Evolutionary conservation across 208 protist genomes (phyloP).

Genomic region (Crithidia mellificae): DNA sequence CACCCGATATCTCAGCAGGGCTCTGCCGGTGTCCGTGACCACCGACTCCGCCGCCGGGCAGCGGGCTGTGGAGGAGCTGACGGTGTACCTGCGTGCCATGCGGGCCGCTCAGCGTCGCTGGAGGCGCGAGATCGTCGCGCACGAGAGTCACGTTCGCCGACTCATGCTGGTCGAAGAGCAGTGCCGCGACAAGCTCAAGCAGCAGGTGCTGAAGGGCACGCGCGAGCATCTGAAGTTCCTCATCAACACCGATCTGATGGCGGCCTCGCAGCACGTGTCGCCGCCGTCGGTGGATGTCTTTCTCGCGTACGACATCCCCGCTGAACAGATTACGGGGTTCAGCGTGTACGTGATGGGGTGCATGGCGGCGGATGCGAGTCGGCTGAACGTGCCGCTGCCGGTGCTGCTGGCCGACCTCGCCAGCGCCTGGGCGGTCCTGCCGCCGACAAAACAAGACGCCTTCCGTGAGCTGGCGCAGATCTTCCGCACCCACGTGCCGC

Average conservation of each 20-base stretch:
- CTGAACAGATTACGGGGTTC: slow-evolving; percentile 60
- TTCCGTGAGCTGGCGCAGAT: slow-evolving; percentile 53
- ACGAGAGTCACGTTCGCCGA: slow-evolving; percentile 70
- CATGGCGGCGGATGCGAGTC: slow-evolving; percentile 50
- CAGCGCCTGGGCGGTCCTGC: slow-evolving; percentile 67
- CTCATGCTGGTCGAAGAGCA: slow-evolving; percentile 83
- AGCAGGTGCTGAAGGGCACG: slow-evolving; percentile 58
- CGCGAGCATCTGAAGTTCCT: slow-evolving; percentile 58
- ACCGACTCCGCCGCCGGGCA: slow-evolving; percentile 16
- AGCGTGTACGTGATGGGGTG: slow-evolving; percentile 74
- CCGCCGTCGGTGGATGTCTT: slow-evolving; percentile 48
- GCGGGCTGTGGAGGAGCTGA: slow-evolving; percentile 60
- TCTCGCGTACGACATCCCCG: slow-evolving; percentile 46
- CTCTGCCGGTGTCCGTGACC: neutral
- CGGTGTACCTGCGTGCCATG: slow-evolving; percentile 71
- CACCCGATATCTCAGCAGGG: neutral
- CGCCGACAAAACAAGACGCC: slow-evolving; percentile 48
- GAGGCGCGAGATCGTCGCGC: slow-evolving; percentile 52
- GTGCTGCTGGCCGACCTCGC: slow-evolving; percentile 71
- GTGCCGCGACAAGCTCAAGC: slow-evolving; percentile 52
- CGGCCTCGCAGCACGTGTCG: slow-evolving; percentile 36
- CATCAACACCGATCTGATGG: slow-evolving; percentile 66
- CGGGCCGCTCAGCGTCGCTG: slow-evolving; percentile 60
- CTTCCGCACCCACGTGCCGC: slow-evolving; percentile 29
- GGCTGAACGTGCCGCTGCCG: slow-evolving; percentile 39